phyloP scores from a whole-genome alignment of 2,329 filamentous ascomycete species.

The Colletotrichum camelliae region DNA sequence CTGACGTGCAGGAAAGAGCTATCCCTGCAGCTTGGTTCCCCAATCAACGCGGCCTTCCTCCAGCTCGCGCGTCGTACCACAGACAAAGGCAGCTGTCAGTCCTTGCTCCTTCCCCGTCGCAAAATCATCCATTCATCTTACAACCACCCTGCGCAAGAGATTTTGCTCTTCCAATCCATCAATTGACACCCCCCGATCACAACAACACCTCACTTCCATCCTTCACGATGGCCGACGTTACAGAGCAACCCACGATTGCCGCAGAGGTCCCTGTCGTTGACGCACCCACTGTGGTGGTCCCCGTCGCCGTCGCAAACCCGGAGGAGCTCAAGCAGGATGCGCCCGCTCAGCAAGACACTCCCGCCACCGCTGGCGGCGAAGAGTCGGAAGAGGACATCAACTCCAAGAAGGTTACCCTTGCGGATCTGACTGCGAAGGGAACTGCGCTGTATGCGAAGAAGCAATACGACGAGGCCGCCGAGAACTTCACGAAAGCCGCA shows the following conservation, averaged over 20 bases:
- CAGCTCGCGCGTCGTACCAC: slow-evolving; percentile 20
- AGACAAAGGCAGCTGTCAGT: neutral
- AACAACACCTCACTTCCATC: neutral
- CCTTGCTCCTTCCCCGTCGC: neutral
- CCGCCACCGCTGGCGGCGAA: slow-evolving; percentile 1
- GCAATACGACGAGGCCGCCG: slow-evolving; percentile 84
- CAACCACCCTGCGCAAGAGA: neutral
- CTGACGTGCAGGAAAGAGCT: slow-evolving; percentile 11
- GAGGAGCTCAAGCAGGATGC: slow-evolving; percentile 18
- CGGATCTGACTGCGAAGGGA: slow-evolving; percentile 80
- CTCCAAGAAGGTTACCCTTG: slow-evolving; percentile 68
- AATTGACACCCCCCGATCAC: neutral
- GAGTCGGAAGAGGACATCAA: slow-evolving; percentile 48
- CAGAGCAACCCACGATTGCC: slow-evolving; percentile 30
- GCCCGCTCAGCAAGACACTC: slow-evolving; percentile 13
- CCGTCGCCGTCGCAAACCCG: slow-evolving; percentile 27
- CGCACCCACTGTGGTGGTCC: slow-evolving; percentile 24
- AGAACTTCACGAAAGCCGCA: slow-evolving; percentile 86
- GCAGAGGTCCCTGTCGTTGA: slow-evolving; percentile 9
- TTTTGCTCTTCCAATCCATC: neutral
- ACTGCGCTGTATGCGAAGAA: slow-evolving; percentile 87
- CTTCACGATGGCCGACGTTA: slow-evolving; percentile 31
- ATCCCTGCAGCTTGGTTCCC: slow-evolving; percentile 21
- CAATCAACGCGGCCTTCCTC: slow-evolving; percentile 24
- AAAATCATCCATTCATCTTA: neutral